A percentile compares a stretch with the other conserved stretches of the same genome.
Conservation (phyloP, 148 eudicot species). For the Vaccinium vitisidaea region DNA sequence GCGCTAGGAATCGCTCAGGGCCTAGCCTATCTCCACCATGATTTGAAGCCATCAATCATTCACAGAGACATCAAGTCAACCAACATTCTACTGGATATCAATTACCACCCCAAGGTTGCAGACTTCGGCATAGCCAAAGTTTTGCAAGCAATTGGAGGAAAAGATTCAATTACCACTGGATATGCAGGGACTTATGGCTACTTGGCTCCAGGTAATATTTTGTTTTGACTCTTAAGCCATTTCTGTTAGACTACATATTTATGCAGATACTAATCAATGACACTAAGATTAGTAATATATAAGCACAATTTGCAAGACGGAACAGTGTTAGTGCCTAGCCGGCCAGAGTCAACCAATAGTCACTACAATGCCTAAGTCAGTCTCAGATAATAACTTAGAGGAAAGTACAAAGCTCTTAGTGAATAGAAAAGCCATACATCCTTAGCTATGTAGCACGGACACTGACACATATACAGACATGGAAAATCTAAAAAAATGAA, state of each 20-base stretch:
- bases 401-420: no score
- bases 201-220: constrained; percentile 79
- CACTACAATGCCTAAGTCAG: no score
- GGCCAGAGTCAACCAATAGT: no score
- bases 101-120: constrained; percentile 84
- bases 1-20: constrained; percentile 89
- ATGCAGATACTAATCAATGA: neutral
- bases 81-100: constrained; percentile 77
- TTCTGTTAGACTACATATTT: neutral
- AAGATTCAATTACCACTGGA: constrained; percentile 59
- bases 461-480: no score
- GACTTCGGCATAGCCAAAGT: constrained; percentile 98
- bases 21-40: constrained; percentile 89
- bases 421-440: no score
- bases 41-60: constrained; percentile 72
- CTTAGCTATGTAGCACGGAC: no score
- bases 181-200: constrained; percentile 96
- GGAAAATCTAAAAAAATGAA: no score
- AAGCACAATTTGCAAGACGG: no score
- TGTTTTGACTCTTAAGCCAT: neutral
- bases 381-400: no score
- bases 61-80: constrained; percentile 96
- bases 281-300: neutral
- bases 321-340: no score
- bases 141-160: constrained; percentile 65